A percentile compares a stretch with the other conserved stretches of the same genome.
These are phyloP conservation scores for Xylaria bambusicola DNA, from an alignment of 495 filamentous ascomycete species.

Conservation along the genomic window DNA sequence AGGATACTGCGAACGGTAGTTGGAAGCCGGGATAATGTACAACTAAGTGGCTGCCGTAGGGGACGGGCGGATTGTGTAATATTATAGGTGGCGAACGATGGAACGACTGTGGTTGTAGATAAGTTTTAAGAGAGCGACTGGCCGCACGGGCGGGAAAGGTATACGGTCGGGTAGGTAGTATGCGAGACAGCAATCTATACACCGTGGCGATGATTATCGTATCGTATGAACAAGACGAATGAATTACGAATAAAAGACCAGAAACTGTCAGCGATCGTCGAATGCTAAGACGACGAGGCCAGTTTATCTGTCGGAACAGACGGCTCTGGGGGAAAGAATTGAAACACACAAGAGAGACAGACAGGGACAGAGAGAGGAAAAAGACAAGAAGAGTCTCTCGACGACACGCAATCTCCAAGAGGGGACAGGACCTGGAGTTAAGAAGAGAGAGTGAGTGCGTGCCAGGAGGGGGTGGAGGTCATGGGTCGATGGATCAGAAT, in stretches of 20 bases:
- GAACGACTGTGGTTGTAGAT: no score
- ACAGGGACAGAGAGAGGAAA: not conserved
- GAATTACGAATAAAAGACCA: no score
- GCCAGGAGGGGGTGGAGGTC: not conserved
- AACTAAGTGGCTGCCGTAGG: no score
- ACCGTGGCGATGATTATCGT: no score
- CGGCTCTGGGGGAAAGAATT: not conserved
- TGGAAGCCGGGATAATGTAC: conserved; percentile 4
- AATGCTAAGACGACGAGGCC: not conserved
- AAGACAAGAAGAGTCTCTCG: not conserved
- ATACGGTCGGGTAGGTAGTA: not conserved
- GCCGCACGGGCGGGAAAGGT: not conserved
- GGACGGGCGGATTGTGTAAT: conserved; percentile 4
- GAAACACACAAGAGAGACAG: not conserved
- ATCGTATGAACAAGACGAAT: not conserved
- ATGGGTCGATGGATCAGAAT: not conserved
- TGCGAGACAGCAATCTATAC: no score
- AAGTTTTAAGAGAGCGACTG: conserved; percentile 12
- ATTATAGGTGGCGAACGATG: conserved; percentile 14
- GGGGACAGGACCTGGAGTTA: conserved; percentile 7
- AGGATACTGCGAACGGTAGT: conserved; percentile 4
- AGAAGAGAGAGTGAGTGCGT: not conserved
- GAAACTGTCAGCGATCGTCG: not conserved
- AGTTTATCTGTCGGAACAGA: conserved; percentile 5
- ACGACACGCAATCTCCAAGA: conserved; percentile 1